Percentiles rank a stretch among this genome's conserved stretches.
Evolutionary conservation across 345 rosid species (phyloP).

Genomic region (Lepidium didymum): DNA sequence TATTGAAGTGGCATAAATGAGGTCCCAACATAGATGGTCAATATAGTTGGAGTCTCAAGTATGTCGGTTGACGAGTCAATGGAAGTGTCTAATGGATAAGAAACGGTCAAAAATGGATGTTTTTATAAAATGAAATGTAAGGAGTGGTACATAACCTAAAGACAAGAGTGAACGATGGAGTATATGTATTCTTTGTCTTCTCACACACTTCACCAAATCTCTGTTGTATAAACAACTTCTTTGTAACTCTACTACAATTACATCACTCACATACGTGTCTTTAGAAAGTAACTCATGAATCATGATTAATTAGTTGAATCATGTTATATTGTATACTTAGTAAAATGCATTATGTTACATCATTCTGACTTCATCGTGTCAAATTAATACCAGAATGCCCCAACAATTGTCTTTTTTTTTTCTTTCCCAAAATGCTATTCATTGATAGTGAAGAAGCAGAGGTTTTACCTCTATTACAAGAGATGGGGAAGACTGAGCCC

Average conservation of each 20-base stretch:
- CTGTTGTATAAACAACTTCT: constrained; percentile 11
- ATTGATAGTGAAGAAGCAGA: too few relatives aligned
- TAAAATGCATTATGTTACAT: neutral
- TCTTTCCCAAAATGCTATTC: too few relatives aligned
- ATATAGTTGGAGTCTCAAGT: neutral
- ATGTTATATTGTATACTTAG: neutral
- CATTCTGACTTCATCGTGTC: constrained; percentile 21
- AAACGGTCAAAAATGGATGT: constrained; percentile 21
- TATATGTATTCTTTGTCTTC: constrained; percentile 14
- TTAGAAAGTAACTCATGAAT: neutral
- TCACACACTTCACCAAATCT: constrained; percentile 26
- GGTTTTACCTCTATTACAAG: too few relatives aligned
- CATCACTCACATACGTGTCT: constrained; percentile 14
- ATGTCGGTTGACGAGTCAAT: constrained; percentile 12
- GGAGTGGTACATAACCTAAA: neutral
- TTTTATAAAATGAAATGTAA: neutral
- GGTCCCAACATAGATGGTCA: neutral
- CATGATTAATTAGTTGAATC: neutral
- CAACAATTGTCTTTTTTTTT: neutral
- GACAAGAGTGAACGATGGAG: constrained; percentile 25
- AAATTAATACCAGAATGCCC: constrained; percentile 22
- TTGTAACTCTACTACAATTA: constrained; percentile 8
- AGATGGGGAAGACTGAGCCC: too few relatives aligned
- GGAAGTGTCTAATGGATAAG: neutral
- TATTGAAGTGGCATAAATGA: neutral